These are phyloP conservation scores for Cladophialophora yegresii DNA, from an alignment of 2,329 filamentous ascomycete genomes.

Conservation along the genomic window DNA sequence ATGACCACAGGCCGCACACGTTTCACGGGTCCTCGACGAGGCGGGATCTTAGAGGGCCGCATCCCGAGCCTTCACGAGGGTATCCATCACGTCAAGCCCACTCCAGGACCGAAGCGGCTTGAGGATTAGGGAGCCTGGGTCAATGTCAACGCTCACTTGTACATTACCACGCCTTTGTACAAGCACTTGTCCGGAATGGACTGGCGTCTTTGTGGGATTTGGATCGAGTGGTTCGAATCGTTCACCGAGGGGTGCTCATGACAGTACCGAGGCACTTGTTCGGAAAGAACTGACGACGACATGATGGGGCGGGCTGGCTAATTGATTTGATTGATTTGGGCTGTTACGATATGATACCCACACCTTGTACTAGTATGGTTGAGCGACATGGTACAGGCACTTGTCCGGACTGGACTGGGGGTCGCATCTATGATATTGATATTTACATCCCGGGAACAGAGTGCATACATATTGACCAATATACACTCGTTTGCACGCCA, in stretches of 20 bases:
- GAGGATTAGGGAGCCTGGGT: not conserved
- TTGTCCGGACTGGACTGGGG: conserved; percentile 23
- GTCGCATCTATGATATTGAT: conserved; percentile 1
- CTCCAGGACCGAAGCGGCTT: conserved; percentile 1
- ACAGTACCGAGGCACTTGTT: no score
- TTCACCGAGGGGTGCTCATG: no score
- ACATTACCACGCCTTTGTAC: conserved; percentile 9
- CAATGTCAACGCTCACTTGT: conserved; percentile 18
- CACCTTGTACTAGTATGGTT: conserved; percentile 23
- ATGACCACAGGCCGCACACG: conserved; percentile 13
- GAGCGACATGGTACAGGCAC: conserved; percentile 20
- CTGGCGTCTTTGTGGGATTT: conserved; percentile 18
- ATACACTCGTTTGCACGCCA: conserved; percentile 20
- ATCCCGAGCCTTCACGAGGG: conserved; percentile 10
- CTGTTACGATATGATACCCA: conserved; percentile 12
- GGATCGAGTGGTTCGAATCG: conserved; percentile 1
- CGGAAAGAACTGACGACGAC: no score
- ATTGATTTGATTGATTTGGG: conserved; percentile 8
- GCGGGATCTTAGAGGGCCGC: conserved; percentile 16
- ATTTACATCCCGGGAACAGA: conserved; percentile 8
- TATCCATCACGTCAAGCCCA: conserved; percentile 12
- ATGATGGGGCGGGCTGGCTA: no score
- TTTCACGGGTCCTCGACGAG: conserved; percentile 19
- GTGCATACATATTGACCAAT: conserved; percentile 10
- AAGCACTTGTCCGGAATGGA: conserved; percentile 25